These are phyloP conservation scores for Sugiyamaella pinicola DNA, from an alignment of 1,139 yeast species.

Conservation along the genomic window DNA sequence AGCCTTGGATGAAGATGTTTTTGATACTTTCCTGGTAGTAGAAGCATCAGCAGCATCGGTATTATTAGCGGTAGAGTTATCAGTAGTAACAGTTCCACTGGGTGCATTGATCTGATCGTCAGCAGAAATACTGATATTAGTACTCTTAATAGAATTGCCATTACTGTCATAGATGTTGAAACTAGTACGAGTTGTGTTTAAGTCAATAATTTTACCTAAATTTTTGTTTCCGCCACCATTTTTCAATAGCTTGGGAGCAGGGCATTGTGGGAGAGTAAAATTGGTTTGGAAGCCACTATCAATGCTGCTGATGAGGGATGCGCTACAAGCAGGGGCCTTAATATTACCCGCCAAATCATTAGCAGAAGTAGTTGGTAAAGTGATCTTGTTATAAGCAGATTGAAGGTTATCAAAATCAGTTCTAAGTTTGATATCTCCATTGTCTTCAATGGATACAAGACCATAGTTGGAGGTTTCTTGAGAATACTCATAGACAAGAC, in stretches of 20 bases:
- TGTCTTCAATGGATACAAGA: slow-evolving; percentile 55
- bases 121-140: slow-evolving; percentile 39
- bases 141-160: slow-evolving; percentile 56
- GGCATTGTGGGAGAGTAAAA: slow-evolving; percentile 47
- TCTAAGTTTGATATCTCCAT: slow-evolving; percentile 49
- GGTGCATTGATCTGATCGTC: slow-evolving; percentile 35
- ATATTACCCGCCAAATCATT: slow-evolving; percentile 43
- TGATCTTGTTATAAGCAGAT: slow-evolving; percentile 47
- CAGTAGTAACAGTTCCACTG: slow-evolving; percentile 29
- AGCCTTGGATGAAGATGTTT: slow-evolving; percentile 27
- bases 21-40: slow-evolving; percentile 17
- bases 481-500: slow-evolving; percentile 74
- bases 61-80: slow-evolving; percentile 18
- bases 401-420: slow-evolving; percentile 61
- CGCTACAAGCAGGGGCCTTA: slow-evolving; percentile 46
- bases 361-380: slow-evolving; percentile 43
- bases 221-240: slow-evolving; percentile 57
- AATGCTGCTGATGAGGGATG: slow-evolving; percentile 45
- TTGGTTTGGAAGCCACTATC: slow-evolving; percentile 44
- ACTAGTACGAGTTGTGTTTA: slow-evolving; percentile 46
- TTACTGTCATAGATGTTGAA: slow-evolving; percentile 53
- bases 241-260: slow-evolving; percentile 47
- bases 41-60: slow-evolving; percentile 19
- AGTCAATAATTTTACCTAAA: slow-evolving; percentile 51
- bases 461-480: slow-evolving; percentile 73